Conservation (phyloP, 768 basidiomycete species). For the Rhodotorula kratochvilovae region DNA sequence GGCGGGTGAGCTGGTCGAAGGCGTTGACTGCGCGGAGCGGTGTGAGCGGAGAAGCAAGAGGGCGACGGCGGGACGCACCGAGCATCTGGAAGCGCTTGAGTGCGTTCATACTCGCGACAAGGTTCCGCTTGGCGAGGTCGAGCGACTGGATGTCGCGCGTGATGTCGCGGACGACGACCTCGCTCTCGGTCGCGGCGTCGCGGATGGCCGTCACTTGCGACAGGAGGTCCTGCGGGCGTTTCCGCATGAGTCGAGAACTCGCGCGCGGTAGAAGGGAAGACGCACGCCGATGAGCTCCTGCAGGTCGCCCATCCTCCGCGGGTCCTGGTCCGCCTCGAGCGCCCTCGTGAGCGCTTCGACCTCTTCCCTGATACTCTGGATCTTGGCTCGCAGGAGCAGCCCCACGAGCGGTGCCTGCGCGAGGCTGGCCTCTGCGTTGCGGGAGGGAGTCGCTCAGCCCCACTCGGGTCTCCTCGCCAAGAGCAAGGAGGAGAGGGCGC, state of each 20-base stretch:
- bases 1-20: slow-evolving; percentile 41
- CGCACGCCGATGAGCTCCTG: slow-evolving; percentile 93
- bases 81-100: slow-evolving; percentile 90
- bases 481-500: neutral
- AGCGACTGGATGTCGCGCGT: slow-evolving; percentile 94
- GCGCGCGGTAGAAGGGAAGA: neutral
- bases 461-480: neutral
- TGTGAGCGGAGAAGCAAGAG: neutral
- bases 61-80: slow-evolving; percentile 53
- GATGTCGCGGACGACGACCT: slow-evolving; percentile 89
- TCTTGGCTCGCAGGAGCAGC: slow-evolving; percentile 63
- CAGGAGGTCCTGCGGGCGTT: slow-evolving; percentile 66
- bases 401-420: slow-evolving; percentile 68
- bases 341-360: slow-evolving; percentile 65
- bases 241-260: neutral
- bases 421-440: slow-evolving; percentile 64
- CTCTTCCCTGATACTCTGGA: slow-evolving; percentile 65
- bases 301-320: slow-evolving; percentile 79
- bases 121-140: slow-evolving; percentile 88
- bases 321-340: slow-evolving; percentile 72
- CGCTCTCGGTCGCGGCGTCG: slow-evolving; percentile 94
- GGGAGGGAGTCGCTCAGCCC: neutral
- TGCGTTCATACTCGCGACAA: slow-evolving; percentile 81
- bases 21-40: slow-evolving; percentile 28
- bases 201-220: slow-evolving; percentile 93